Evolutionary conservation across 1,284 basidiomycete genomes (phyloP).

Genomic region (Ceratorhiza oryzae-sativae): DNA sequence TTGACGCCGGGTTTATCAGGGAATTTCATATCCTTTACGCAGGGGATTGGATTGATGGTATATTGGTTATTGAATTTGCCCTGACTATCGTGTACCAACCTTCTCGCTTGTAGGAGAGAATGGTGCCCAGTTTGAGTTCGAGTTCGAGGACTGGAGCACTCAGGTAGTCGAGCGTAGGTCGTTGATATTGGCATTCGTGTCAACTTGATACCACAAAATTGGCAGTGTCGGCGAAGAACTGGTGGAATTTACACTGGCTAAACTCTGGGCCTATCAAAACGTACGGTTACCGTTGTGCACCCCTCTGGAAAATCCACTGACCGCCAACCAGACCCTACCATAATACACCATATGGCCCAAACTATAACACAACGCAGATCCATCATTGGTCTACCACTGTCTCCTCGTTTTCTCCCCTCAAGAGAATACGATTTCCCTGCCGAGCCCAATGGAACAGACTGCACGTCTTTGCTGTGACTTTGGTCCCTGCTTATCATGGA

Average conservation of each 20-base stretch:
- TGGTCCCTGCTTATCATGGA: slow-evolving; percentile 43
- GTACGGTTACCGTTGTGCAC: slow-evolving; percentile 25
- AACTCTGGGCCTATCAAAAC: slow-evolving; percentile 41
- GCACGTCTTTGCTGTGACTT: slow-evolving; percentile 49
- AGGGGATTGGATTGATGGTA: slow-evolving; percentile 44
- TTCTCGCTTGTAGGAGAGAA: slow-evolving; percentile 38
- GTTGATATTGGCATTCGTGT: background rate
- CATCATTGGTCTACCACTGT: slow-evolving; percentile 57
- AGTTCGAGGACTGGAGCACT: slow-evolving; percentile 40
- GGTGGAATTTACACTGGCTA: slow-evolving; percentile 44
- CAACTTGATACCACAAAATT: background rate
- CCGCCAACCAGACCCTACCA: slow-evolving; percentile 2
- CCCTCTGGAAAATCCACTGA: background rate
- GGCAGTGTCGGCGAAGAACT: slow-evolving; percentile 29
- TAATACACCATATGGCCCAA: background rate
- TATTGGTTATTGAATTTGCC: slow-evolving; percentile 1
- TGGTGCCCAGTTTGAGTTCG: slow-evolving; percentile 39
- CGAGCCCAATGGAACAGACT: slow-evolving; percentile 44
- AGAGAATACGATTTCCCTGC: slow-evolving; percentile 44
- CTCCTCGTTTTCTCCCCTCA: slow-evolving; percentile 38
- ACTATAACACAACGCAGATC: slow-evolving; percentile 48
- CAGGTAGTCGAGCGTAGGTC: slow-evolving; percentile 39
- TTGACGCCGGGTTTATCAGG: slow-evolving; percentile 23
- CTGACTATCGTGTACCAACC: background rate
- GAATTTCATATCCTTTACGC: slow-evolving; percentile 45